Evolutionary conservation across 2,329 filamentous ascomycete genomes (phyloP).

Genomic region (Penicillium oxalicum): DNA sequence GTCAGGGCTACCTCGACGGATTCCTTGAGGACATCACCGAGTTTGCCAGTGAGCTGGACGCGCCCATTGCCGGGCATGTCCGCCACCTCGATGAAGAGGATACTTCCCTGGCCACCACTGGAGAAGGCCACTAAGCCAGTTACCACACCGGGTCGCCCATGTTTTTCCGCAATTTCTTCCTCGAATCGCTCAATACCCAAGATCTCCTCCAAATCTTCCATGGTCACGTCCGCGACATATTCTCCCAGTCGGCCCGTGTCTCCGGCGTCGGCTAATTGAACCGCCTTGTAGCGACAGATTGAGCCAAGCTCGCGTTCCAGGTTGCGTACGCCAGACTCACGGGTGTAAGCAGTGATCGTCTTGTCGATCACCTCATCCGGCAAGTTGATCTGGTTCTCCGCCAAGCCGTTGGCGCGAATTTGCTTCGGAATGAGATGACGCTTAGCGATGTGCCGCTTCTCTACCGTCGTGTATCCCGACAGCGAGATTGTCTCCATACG

Average conservation of each 20-base stretch:
- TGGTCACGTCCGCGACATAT: slow-evolving; percentile 67
- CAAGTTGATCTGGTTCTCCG: slow-evolving; percentile 67
- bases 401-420: slow-evolving; percentile 80
- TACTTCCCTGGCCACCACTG: slow-evolving; percentile 86
- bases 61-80: slow-evolving; percentile 92
- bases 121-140: slow-evolving; percentile 95
- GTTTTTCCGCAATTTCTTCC: slow-evolving; percentile 88
- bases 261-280: slow-evolving; percentile 86
- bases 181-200: slow-evolving; percentile 90
- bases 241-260: slow-evolving; percentile 62
- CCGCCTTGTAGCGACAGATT: slow-evolving; percentile 90
- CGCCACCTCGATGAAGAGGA: slow-evolving; percentile 95
- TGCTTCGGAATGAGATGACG: slow-evolving; percentile 96
- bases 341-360: slow-evolving; percentile 93
- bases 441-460: slow-evolving; percentile 91
- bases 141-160: slow-evolving; percentile 77
- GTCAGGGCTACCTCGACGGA: slow-evolving; percentile 91
- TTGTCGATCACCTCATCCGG: slow-evolving; percentile 83
- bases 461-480: slow-evolving; percentile 90
- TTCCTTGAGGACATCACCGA: slow-evolving; percentile 95
- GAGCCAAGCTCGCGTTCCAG: slow-evolving; percentile 92
- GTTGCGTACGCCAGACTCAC: slow-evolving; percentile 92
- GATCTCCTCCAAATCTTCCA: slow-evolving; percentile 81
- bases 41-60: slow-evolving; percentile 91
- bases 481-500: slow-evolving; percentile 95